phyloP scores from a whole-genome alignment of 2,329 filamentous ascomycete genomes.

The Cryphonectria naterciae region DNA sequence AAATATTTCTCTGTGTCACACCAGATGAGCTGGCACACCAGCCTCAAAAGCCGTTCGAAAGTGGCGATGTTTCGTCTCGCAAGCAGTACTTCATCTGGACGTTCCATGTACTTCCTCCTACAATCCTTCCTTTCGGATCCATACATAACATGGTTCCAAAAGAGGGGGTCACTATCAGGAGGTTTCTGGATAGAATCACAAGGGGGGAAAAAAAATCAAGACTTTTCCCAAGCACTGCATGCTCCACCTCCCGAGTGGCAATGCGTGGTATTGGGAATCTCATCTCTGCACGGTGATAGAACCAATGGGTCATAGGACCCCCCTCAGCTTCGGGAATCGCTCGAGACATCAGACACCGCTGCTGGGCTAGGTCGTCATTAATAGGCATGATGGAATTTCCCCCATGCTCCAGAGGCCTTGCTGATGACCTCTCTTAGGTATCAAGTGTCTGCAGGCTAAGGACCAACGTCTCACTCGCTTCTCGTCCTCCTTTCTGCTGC shows the following conservation, averaged over 20 bases:
- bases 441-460: neutral
- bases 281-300: neutral
- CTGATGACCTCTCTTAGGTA: neutral
- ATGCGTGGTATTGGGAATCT: neutral
- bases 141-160: neutral
- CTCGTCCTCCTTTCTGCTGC: neutral
- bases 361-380: neutral
- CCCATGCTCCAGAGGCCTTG: neutral
- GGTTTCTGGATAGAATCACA: neutral
- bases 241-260: neutral
- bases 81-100: neutral
- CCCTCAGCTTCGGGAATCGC: neutral
- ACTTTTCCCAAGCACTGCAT: neutral
- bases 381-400: neutral
- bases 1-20: neutral
- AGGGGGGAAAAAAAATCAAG: neutral
- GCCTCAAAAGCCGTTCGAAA: neutral
- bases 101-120: neutral
- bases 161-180: neutral
- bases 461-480: neutral
- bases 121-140: neutral
- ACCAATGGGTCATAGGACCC: neutral
- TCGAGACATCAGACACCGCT: neutral
- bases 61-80: conserved; percentile 1
- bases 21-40: neutral